A percentile compares a stretch with the other conserved stretches of the same genome.
Evolutionary conservation across 2,329 filamentous ascomycete species (phyloP).

Genomic region (Beauveria asiatica): DNA sequence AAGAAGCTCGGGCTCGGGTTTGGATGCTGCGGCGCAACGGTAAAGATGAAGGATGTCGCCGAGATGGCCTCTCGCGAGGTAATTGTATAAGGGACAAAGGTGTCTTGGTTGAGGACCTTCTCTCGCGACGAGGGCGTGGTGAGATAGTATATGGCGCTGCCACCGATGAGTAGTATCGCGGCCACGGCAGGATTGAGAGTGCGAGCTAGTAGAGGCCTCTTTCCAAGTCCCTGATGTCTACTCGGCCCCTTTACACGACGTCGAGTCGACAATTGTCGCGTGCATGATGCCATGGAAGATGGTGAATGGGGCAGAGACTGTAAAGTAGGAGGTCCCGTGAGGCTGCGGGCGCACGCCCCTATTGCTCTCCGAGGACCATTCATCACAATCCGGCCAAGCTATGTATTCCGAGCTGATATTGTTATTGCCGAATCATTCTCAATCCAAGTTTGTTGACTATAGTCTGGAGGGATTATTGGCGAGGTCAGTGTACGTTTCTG

Average conservation of each 20-base stretch:
- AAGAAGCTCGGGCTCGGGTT: conserved; percentile 23
- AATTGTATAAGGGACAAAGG: conserved; percentile 60
- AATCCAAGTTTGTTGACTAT: neutral
- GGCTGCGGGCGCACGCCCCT: neutral
- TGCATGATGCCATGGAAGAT: neutral
- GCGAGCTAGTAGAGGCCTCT: conserved; percentile 24
- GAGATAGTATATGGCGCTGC: conserved; percentile 20
- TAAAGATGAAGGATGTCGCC: conserved; percentile 60
- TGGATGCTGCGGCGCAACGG: conserved; percentile 38
- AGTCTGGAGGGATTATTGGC: neutral
- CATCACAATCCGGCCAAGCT: neutral
- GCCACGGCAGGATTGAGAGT: conserved; percentile 18
- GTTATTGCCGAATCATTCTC: neutral
- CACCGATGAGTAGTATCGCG: conserved; percentile 15
- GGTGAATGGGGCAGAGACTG: neutral
- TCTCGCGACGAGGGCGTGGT: conserved; percentile 17
- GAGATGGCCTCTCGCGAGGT: conserved; percentile 54
- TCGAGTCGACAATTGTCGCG: neutral
- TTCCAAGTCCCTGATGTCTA: neutral
- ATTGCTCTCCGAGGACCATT: neutral
- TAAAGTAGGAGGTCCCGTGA: neutral
- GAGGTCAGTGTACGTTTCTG: neutral
- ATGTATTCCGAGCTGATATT: neutral
- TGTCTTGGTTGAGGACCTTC: conserved; percentile 43
- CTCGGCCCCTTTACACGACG: neutral